Evolutionary conservation across 2,329 filamentous ascomycete genomes (phyloP).

Genomic region (Aspergillus luchuensis): DNA sequence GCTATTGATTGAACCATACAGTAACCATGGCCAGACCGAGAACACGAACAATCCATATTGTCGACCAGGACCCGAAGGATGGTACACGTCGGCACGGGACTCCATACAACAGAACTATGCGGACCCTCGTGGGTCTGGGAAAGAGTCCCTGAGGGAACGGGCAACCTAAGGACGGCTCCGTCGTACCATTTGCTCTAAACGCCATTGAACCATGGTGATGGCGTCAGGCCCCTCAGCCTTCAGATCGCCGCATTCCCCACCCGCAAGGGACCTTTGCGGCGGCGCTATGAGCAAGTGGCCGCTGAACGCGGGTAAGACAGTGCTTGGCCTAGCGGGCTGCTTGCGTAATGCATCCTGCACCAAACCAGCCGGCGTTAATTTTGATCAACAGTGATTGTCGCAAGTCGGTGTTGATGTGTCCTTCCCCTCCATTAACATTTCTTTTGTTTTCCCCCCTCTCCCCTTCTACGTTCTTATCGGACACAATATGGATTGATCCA

Average conservation of each 20-base stretch:
- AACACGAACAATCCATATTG: not conserved
- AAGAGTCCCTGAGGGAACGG: conserved; percentile 11
- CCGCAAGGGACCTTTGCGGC: conserved; percentile 37
- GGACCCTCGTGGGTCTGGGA: conserved; percentile 16
- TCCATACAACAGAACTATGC: conserved; percentile 1
- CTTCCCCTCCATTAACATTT: not conserved
- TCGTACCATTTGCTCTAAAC: conserved; percentile 16
- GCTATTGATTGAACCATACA: not conserved
- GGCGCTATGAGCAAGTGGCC: conserved; percentile 35
- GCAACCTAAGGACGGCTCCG: conserved; percentile 9
- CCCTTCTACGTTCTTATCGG: conserved; percentile 10
- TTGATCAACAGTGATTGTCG: conserved; percentile 34
- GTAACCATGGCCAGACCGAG: not conserved
- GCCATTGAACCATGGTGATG: conserved; percentile 27
- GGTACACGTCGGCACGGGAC: not conserved
- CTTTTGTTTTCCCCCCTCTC: not conserved
- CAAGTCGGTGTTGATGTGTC: conserved; percentile 3
- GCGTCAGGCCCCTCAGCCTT: conserved; percentile 31
- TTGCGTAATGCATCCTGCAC: conserved; percentile 39
- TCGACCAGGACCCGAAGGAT: not conserved
- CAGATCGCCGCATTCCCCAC: conserved; percentile 43
- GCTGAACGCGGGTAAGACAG: conserved; percentile 34
- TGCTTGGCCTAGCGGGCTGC: conserved; percentile 33
- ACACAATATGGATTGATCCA: conserved; percentile 7
- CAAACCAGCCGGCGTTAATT: conserved; percentile 32